Percentiles rank a stretch among this genome's conserved stretches.
phyloP scores from a whole-genome alignment of 2,329 filamentous ascomycete species.

The Penicillium sp. region DNA sequence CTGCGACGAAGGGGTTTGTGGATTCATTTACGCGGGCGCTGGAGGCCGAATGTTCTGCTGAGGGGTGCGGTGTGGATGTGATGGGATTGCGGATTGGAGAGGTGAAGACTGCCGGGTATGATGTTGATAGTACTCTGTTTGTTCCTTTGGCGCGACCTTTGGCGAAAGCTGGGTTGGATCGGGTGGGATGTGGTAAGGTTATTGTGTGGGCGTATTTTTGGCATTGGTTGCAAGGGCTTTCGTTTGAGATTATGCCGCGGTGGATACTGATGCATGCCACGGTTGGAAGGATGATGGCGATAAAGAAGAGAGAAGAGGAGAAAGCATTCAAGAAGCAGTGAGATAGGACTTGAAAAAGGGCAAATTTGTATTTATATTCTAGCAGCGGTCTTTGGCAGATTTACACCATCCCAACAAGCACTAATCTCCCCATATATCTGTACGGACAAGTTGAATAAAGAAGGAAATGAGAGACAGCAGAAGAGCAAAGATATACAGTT shows the following conservation, averaged over 20 bases:
- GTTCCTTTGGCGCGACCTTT: conserved; percentile 38
- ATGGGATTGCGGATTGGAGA: conserved; percentile 45
- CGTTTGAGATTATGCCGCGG: conserved; percentile 28
- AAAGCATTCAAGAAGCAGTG: conserved; percentile 20
- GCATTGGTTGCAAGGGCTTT: conserved; percentile 39
- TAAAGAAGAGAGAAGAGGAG: conserved; percentile 20
- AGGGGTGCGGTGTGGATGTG: conserved; percentile 48
- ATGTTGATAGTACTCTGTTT: conserved; percentile 33
- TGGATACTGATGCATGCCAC: conserved; percentile 25
- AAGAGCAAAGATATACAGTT: conserved; percentile 12
- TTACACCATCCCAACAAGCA: conserved; percentile 16
- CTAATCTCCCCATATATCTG: conserved; percentile 19
- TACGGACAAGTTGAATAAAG: background rate
- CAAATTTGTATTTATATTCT: background rate
- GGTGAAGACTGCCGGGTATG: conserved; percentile 38
- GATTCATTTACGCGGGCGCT: conserved; percentile 50
- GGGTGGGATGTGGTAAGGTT: conserved; percentile 43
- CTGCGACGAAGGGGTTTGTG: conserved; percentile 55
- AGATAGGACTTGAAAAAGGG: background rate
- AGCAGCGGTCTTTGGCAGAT: conserved; percentile 1
- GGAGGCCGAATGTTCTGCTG: conserved; percentile 50
- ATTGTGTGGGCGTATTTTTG: conserved; percentile 42
- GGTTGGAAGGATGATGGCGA: conserved; percentile 16
- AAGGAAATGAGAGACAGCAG: background rate
- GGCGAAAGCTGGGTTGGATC: conserved; percentile 42